Base-by-base conservation (phyloP, 1,284 basidiomycete genomes). In the Tylopilus orsonianus region DNA sequence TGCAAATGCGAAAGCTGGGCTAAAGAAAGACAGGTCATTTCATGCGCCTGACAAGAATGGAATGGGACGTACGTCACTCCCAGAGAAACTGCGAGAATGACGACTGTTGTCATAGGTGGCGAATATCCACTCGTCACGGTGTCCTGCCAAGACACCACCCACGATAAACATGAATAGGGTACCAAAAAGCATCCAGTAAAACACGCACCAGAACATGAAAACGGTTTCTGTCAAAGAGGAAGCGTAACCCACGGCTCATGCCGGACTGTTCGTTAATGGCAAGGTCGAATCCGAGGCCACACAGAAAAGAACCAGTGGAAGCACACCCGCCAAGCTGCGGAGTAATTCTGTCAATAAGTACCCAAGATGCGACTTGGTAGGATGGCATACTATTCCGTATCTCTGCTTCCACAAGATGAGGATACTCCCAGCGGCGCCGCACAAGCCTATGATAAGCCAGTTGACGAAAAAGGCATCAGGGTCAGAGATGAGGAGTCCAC, bases 171-270 rank as follows among this genome's bases (percentile, higher is more conserved):
- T 44, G 29, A 50, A 42, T 39, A 23, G 16, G 8, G 12, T 29
- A 49, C 23, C 38, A 13, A 20, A 39, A 37, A 19, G 20, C 40
- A 29, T 27, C 20, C 23, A 24, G 34, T 7, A 9, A 40, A 32
- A 71, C 8, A 30, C 79, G 47, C 55, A 85, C 83, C 48, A 74
- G 68, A 45, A 72, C 62, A 65, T 86, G 83, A 23, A 74, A 71
- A 9, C 68, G 58, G 56, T 86, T 86, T 41, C 78, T 71, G 58
- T 86, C 84, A 52, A 84, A 76, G 12, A 86, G 71, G 57, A 73
- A 79, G 14, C 83, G 75, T 24, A 86, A 69, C 0, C 83, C 83
- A 18, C 74, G 68, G 56, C 83, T 81, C 73, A 84, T 75, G 4
- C 83, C 84, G 6, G 67, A 63, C 58, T 86, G 83, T 56, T 74